phyloP scores from a whole-genome alignment of 371 early-diverging fungal genomes.

The Funneliformis caledonium region DNA sequence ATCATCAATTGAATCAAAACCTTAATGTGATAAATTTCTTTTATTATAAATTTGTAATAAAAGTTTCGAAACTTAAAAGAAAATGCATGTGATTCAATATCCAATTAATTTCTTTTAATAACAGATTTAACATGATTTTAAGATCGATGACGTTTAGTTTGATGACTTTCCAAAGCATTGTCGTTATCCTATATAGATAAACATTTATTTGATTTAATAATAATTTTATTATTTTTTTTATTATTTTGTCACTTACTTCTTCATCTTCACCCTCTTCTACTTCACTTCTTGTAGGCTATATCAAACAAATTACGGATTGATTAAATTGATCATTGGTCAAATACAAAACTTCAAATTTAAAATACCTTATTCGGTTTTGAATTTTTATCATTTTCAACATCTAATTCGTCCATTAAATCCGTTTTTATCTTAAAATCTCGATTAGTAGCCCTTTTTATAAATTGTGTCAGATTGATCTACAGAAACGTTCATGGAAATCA shows the following conservation, averaged over 20 bases:
- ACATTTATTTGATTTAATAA: not conserved
- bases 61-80: too few species aligned
- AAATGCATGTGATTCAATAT: too few species aligned
- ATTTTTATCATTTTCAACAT: not conserved
- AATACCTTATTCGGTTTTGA: conserved; percentile 11
- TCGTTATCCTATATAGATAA: not conserved
- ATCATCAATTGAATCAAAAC: too few species aligned
- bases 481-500: too few species aligned
- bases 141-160: conserved; percentile 5
- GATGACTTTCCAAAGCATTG: not conserved
- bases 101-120: too few species aligned
- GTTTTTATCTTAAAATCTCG: conserved; percentile 72
- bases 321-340: not conserved
- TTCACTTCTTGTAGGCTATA: not conserved
- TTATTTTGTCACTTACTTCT: not conserved
- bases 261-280: not conserved
- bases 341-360: not conserved
- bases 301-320: not conserved
- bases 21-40: too few species aligned
- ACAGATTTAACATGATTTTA: not conserved
- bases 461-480: conserved; percentile 62
- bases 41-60: too few species aligned
- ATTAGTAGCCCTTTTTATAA: conserved; percentile 71
- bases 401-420: conserved; percentile 47
- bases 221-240: not conserved